Evolutionary conservation across 768 basidiomycete species (phyloP).

Genomic region (Pleurotus giganteus): DNA sequence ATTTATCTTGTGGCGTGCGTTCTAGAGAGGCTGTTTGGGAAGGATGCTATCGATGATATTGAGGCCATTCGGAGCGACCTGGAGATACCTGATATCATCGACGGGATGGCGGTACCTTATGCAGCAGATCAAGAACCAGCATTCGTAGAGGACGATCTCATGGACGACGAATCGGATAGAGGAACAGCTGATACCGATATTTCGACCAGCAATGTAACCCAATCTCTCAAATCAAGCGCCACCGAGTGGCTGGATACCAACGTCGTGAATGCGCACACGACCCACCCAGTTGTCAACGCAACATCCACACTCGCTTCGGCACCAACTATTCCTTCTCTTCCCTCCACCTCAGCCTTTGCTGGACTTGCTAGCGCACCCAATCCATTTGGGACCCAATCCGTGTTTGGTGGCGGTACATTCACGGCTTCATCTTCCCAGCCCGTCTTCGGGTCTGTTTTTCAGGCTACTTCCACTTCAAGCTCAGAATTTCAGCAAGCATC

Average conservation of each 20-base stretch:
- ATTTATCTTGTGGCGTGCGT: slow-evolving; percentile 90
- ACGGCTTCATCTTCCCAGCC: slow-evolving; percentile 16
- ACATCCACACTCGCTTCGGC: slow-evolving; percentile 9
- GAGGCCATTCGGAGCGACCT: slow-evolving; percentile 61
- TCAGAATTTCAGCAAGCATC: background rate
- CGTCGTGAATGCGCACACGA: background rate
- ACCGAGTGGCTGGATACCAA: slow-evolving; percentile 17
- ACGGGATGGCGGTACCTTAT: slow-evolving; percentile 43
- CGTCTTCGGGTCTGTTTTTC: slow-evolving; percentile 15
- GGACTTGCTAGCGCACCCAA: slow-evolving; percentile 35
- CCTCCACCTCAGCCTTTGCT: slow-evolving; percentile 34
- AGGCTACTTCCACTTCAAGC: background rate
- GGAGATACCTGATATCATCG: slow-evolving; percentile 62
- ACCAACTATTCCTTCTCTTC: background rate
- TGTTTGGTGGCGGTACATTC: slow-evolving; percentile 31
- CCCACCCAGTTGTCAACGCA: background rate
- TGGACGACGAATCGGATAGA: slow-evolving; percentile 19
- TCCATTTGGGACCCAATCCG: slow-evolving; percentile 32
- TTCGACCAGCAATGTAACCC: slow-evolving; percentile 13
- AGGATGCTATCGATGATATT: slow-evolving; percentile 75
- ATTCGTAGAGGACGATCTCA: slow-evolving; percentile 19
- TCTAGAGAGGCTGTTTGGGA: slow-evolving; percentile 81
- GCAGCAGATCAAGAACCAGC: slow-evolving; percentile 17
- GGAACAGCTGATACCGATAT: slow-evolving; percentile 18
- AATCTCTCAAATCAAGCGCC: slow-evolving; percentile 16